Conservation (phyloP, 2,329 filamentous ascomycete species). For the Scopulariopsis brevicaulis region DNA sequence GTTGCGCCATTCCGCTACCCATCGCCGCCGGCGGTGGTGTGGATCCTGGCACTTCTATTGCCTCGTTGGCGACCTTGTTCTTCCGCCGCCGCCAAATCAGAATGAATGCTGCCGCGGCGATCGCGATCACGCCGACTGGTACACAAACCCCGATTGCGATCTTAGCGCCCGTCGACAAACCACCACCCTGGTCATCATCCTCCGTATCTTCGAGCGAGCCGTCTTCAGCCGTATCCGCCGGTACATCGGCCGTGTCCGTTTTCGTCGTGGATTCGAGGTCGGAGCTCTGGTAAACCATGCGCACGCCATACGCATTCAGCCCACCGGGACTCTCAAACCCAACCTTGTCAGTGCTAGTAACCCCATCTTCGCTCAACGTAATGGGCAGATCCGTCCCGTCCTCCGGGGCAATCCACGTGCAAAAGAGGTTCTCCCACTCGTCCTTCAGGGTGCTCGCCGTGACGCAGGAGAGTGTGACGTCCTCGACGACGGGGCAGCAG, state of each 20-base stretch:
- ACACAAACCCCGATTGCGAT: background rate
- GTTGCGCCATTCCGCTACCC: too few relatives aligned
- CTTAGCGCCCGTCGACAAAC: background rate
- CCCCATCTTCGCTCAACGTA: conserved; percentile 12
- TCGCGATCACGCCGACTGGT: background rate
- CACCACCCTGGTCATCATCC: background rate
- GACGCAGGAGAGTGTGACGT: conserved; percentile 17
- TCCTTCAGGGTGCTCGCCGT: conserved; percentile 10
- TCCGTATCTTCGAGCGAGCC: background rate
- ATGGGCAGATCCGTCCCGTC: conserved; percentile 11
- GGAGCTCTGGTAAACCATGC: conserved; percentile 21
- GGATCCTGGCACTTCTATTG: too few relatives aligned
- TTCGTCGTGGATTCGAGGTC: conserved; percentile 11
- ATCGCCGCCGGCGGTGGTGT: too few relatives aligned
- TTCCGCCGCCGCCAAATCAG: background rate
- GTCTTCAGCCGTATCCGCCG: background rate
- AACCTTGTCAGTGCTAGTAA: conserved; percentile 10
- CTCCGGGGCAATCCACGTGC: conserved; percentile 20
- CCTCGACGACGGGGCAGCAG: conserved; percentile 18
- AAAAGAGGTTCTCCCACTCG: conserved; percentile 16
- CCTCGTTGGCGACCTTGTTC: too few relatives aligned
- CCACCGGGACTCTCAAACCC: conserved; percentile 13
- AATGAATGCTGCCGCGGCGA: background rate
- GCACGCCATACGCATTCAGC: conserved; percentile 20
- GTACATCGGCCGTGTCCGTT: background rate